Evolutionary conservation across 495 filamentous ascomycete genomes (phyloP).

Genomic region (Neurospora sp.): DNA sequence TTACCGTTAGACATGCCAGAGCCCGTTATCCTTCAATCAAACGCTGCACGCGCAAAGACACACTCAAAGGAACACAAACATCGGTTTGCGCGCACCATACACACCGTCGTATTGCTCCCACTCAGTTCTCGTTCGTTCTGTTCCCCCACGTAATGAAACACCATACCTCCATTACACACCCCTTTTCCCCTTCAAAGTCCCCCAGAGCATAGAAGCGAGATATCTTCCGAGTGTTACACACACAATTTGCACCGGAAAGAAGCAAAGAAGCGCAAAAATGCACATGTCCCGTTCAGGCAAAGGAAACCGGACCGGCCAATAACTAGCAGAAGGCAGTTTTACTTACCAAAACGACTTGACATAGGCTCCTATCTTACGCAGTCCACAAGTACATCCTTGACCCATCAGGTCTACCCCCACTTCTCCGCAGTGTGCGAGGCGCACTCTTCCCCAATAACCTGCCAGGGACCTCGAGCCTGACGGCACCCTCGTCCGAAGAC

Average conservation of each 20-base stretch:
- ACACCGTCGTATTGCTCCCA: neutral
- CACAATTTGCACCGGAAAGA: neutral
- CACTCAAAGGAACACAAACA: neutral
- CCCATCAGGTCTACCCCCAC: slow-evolving; percentile 56
- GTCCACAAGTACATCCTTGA: slow-evolving; percentile 55
- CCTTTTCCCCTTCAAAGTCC: slow-evolving; percentile 3
- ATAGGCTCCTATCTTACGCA: slow-evolving; percentile 63
- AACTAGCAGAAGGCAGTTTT: neutral
- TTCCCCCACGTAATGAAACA: slow-evolving; percentile 18
- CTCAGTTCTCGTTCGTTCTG: neutral
- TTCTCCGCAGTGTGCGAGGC: slow-evolving; percentile 61
- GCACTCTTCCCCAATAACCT: slow-evolving; percentile 74
- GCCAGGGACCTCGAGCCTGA: slow-evolving; percentile 34
- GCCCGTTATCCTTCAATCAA: slow-evolving; percentile 1
- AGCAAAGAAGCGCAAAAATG: neutral
- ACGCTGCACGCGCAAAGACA: neutral
- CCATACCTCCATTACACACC: slow-evolving; percentile 1
- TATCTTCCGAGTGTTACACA: neutral
- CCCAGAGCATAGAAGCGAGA: neutral
- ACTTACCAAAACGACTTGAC: neutral
- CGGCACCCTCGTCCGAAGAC: slow-evolving; percentile 36
- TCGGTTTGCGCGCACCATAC: slow-evolving; percentile 1
- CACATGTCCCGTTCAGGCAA: neutral
- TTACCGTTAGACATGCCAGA: neutral
- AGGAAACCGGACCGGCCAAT: neutral